phyloP scores from a whole-genome alignment of 1,139 yeast species.

The Kodamaea ohmeri region DNA sequence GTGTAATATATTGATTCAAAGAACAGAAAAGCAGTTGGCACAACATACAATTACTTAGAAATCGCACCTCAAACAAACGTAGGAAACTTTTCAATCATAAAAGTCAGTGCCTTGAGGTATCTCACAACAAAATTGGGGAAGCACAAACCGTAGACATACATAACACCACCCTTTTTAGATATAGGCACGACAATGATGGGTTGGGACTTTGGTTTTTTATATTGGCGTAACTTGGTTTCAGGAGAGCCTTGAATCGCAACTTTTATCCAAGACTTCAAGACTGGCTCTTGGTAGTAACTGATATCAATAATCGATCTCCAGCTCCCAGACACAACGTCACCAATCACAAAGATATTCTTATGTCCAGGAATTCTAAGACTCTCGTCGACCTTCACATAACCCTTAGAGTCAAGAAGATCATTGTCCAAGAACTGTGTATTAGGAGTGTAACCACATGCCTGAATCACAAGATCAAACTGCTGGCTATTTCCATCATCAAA shows the following conservation, averaged over 20 bases:
- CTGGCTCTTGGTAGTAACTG: conserved; percentile 22
- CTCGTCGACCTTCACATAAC: conserved; percentile 25
- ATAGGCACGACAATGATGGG: conserved; percentile 29
- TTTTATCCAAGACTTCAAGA: conserved; percentile 18
- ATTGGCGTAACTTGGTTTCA: conserved; percentile 15
- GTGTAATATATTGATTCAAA: background rate
- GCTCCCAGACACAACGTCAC: conserved; percentile 31
- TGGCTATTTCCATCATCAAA: conserved; percentile 18
- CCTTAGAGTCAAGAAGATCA: conserved; percentile 13
- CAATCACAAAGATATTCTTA: conserved; percentile 29
- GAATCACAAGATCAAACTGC: conserved; percentile 29
- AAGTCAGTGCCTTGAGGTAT: conserved; percentile 21
- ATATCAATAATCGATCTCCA: conserved; percentile 26
- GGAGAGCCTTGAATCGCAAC: conserved; percentile 18
- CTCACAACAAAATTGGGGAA: conserved; percentile 31
- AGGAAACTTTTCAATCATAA: conserved; percentile 11
- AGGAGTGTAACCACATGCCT: conserved; percentile 22
- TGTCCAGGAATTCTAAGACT: conserved; percentile 23
- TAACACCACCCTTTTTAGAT: conserved; percentile 38
- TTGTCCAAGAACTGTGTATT: conserved; percentile 22
- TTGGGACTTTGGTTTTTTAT: conserved; percentile 11
- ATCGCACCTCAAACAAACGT: background rate
- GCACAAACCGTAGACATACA: conserved; percentile 26
- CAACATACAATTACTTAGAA: no score
- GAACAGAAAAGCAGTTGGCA: background rate